phyloP scores from a whole-genome alignment of 2,329 filamentous ascomycete species.

The Colletotrichum sp. region DNA sequence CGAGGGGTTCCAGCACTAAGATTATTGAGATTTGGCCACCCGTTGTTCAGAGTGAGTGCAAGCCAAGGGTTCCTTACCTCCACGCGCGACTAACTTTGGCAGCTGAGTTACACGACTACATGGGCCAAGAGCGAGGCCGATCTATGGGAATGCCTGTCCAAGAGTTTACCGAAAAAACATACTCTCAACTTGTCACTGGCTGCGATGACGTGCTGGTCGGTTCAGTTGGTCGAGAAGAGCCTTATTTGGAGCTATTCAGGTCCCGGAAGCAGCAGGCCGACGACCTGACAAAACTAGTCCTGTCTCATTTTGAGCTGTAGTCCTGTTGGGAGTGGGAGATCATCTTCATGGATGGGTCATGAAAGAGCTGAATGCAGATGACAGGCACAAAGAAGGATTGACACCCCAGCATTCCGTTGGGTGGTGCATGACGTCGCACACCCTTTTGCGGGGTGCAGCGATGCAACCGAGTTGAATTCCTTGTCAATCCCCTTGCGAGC shows the following conservation, averaged over 20 bases:
- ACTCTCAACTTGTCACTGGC: constrained; percentile 34
- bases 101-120: constrained; percentile 28
- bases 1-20: constrained; percentile 30
- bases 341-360: background rate
- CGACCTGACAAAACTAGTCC: background rate
- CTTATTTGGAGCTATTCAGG: background rate
- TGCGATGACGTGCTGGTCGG: constrained; percentile 32
- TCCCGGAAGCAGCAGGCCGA: background rate
- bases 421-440: background rate
- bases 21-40: constrained; percentile 45
- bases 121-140: constrained; percentile 22
- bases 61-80: background rate
- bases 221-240: background rate
- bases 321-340: background rate
- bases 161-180: constrained; percentile 41
- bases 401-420: background rate
- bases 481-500: background rate
- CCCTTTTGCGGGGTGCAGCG: background rate
- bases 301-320: background rate
- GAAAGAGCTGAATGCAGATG: background rate
- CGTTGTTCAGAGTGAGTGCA: constrained; percentile 33
- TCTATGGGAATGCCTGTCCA: constrained; percentile 23
- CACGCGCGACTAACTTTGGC: constrained; percentile 26
- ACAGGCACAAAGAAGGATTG: background rate
- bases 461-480: background rate